These are phyloP conservation scores for Aureobasidium subglaciale DNA, from an alignment of 2,329 filamentous ascomycete genomes.

Conservation along the genomic window DNA sequence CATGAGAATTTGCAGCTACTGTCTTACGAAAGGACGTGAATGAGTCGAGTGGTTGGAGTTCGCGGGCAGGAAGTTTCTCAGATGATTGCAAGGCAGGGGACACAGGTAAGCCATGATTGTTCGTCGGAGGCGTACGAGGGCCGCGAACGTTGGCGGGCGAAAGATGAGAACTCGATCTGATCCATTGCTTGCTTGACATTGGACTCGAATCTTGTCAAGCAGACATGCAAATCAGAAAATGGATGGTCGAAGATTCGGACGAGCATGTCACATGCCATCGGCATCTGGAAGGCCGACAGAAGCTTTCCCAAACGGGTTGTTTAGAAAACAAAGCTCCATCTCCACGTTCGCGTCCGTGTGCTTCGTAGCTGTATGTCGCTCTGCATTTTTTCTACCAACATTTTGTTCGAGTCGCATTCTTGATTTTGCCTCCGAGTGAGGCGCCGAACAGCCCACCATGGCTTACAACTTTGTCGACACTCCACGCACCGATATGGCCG, in stretches of 20 bases:
- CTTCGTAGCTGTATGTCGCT: not conserved
- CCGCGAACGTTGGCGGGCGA: not conserved
- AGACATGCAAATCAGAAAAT: not conserved
- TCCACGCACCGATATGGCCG: conserved; percentile 75
- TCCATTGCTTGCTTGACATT: not conserved
- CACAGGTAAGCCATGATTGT: not conserved
- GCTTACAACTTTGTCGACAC: conserved; percentile 61
- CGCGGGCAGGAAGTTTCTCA: not conserved
- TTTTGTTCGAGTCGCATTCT: conserved; percentile 6
- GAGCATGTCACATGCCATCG: not conserved
- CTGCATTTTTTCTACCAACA: conserved; percentile 13
- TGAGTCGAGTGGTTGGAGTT: not conserved
- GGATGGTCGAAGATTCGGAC: not conserved
- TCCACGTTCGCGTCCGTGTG: conserved; percentile 2
- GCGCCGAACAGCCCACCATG: conserved; percentile 28
- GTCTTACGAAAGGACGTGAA: conserved; percentile 50
- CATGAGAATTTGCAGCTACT: conserved; percentile 57
- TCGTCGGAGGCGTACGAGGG: not conserved
- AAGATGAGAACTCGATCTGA: not conserved
- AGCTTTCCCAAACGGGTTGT: conserved; percentile 1
- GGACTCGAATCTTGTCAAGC: not conserved
- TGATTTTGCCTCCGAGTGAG: not conserved
- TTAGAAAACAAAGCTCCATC: conserved; percentile 13
- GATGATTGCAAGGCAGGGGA: conserved; percentile 1
- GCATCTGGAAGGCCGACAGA: not conserved